Base-by-base conservation (phyloP, 768 basidiomycete genomes). In the Pholiota conissans region DNA sequence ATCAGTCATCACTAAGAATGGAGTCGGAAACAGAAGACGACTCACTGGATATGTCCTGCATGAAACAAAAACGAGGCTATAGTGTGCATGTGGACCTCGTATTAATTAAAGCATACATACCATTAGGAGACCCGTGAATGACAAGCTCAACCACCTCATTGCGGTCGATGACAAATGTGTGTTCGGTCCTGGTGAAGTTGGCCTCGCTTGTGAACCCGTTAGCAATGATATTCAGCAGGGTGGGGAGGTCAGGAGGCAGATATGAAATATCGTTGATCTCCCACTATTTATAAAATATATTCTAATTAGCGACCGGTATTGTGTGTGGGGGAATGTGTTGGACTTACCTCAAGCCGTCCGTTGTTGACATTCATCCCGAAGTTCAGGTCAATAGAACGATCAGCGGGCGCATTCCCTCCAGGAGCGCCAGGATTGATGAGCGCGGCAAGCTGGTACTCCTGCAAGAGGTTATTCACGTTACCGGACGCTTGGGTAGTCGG, bases 201-300 rank as follows among this genome's bases (percentile, higher is more conserved):
- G 42, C 42, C 16, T 35, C 47, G 5, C 50, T 52, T 13, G 60
- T 63, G 8, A 63, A 65, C 3, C 67, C 67, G 16, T 57, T 59
- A 0, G 68, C 51, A 45, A 65, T 65, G 34, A 65, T 65, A 16
- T 65, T 65, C n/a, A 85, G 75, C 16, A 87, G 73, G 9, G 84
- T 79, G 0, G 85, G 84, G 0, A 78, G 68, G 0, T 74, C 72
- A 0, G 84, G 84, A 1, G 75, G 65, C 5, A 51, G 40, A 49
- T 71, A 78, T 1, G 65, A 55, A 1, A 63, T 67, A 9, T 66
- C 68, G 50, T 79, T 77, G 45, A 62, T 52, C 20, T 60, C 57
- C 63, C 63, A 65, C 58, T 61, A 76, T 71, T n/a, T 20, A 14
- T n/a, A 49, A 45, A 8, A 46, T 11, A 5, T 42, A 30, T 18